Base-by-base conservation (phyloP, 805 yeast species). In the Candida ascalaphidarum region DNA sequence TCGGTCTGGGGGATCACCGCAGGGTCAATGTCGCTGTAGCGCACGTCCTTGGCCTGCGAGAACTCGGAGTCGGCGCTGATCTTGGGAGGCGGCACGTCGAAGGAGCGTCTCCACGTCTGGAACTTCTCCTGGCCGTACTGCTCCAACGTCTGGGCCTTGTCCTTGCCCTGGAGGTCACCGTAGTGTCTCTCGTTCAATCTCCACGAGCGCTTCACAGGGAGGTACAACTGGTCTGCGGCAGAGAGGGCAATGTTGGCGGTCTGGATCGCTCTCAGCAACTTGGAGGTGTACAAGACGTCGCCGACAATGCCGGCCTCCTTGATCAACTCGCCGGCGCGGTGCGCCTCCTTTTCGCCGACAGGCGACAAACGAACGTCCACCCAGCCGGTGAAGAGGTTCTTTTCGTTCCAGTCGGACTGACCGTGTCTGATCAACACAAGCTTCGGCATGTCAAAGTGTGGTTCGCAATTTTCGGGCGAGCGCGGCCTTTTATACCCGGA, bases 301-400 rank as follows among this genome's bases (percentile, higher is more conserved):
- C 94, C 95, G 56, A 72, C 65, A 48, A 84, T 71, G 39, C 82
- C 83, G 38, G 89, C 77, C 61, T 85, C 94, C 62, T 78, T 81
- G 57, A 88, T 71, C 57, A 89, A 70, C 58, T 77, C 85, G 64
- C 96, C 97, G 43, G 96, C 97, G 59, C 82, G 79, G 45, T 68
- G 69, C 47, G 97, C 97, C 71, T 88, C 97, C 58, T 78, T 71
- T 58, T 71, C 75, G 64, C 97, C 97, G 46, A 72, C 63, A 37
- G 71, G 86, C 31, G 89, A 77, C 58, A 88, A 74, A 52, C 74
- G 68, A 46, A 85, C 94, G 63, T 88, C 97, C 40, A 89, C 96
- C 97, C 97, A 88, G 55, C 97, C 97, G 61, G 96, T 88, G 81
- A 88, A 88, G 47, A 88, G 73, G 76, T 88, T 89, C 73, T 85